Conservation (phyloP, 2,329 filamentous ascomycete genomes). For the Xylaria arbuscula region DNA sequence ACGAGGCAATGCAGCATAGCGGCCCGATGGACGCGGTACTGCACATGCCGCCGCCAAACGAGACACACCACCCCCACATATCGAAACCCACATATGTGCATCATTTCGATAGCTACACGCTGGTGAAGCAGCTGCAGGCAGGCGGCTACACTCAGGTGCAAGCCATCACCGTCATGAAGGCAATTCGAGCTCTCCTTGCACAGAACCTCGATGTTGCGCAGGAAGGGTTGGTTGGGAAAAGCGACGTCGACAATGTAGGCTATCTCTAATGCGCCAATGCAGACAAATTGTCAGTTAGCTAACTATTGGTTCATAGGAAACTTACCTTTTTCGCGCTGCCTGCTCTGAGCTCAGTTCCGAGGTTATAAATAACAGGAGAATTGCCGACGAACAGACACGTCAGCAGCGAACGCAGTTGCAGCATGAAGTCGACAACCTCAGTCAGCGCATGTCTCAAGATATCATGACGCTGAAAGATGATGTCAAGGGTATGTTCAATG, state of each 20-base stretch:
- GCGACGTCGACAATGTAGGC: slow-evolving; percentile 83
- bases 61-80: slow-evolving; percentile 66
- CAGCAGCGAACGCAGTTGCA: slow-evolving; percentile 87
- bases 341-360: slow-evolving; percentile 93
- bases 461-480: slow-evolving; percentile 84
- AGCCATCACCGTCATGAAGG: slow-evolving; percentile 91
- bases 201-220: slow-evolving; percentile 85
- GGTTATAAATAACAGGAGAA: slow-evolving; percentile 79
- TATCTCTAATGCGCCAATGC: slow-evolving; percentile 22
- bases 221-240: slow-evolving; percentile 84
- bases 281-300: slow-evolving; percentile 2
- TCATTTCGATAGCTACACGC: slow-evolving; percentile 93
- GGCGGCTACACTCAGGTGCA: slow-evolving; percentile 80
- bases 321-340: slow-evolving; percentile 92
- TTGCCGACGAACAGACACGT: slow-evolving; percentile 82
- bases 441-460: slow-evolving; percentile 87
- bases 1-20: slow-evolving; percentile 55
- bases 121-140: slow-evolving; percentile 81
- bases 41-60: slow-evolving; percentile 52
- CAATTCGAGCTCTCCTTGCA: slow-evolving; percentile 79
- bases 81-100: slow-evolving; percentile 85
- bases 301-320: slow-evolving; percentile 64
- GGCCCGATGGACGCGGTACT: slow-evolving; percentile 64
- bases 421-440: slow-evolving; percentile 93
- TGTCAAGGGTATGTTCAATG: slow-evolving; percentile 95